Evolutionary conservation across 179 eudicot species (phyloP), one percentile per base, ranked within the genome.

Genomic region (Beta lomatogona): DNA sequence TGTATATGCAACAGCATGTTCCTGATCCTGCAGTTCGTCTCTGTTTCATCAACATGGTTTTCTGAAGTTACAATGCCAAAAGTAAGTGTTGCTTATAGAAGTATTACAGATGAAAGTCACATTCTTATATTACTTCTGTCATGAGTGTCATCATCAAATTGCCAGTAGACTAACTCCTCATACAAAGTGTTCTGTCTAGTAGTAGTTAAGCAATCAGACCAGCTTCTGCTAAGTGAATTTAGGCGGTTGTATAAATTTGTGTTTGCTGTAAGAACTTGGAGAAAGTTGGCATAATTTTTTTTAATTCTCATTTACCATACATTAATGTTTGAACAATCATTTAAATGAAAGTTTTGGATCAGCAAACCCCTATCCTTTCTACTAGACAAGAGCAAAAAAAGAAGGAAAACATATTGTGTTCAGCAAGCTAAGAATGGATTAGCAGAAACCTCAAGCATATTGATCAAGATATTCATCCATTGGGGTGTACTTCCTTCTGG

Each of bases 401-500:
- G 9, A 4, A 9, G 9, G 53, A 7, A 48, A 48, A 36, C 3
- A 9, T 5, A 48, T 1, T 48, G 53, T 48, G 53, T 48, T 48
- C 53, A 61, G 14, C 11, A n/a, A 22, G 31, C 5, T 11, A 41
- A 31, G 31, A 7, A 13, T 8, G 44, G 22, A 12, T 5, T 59
- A 75, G 9, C 8, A 1, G 18, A 55, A 36, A 9, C 53, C 73
- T 82, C 61, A 77, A 16, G 50, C 22, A 21, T 57, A 74, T 10
- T 46, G 61, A 28, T 69, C 36, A 60, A 82, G 84, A 64, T 64
- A 50, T 12, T 82, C 84, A 70, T 77, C 80, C 14, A 70, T 57
- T 9, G 84, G 69, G 13, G 83, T 76, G 75, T 76, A 82, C 71
- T 76, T 70, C 13, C 71, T 13, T 82, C 84, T 16, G 80, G 77